Base-by-base conservation (phyloP, 176 grass and related monocot genomes). In the Canna indica region DNA sequence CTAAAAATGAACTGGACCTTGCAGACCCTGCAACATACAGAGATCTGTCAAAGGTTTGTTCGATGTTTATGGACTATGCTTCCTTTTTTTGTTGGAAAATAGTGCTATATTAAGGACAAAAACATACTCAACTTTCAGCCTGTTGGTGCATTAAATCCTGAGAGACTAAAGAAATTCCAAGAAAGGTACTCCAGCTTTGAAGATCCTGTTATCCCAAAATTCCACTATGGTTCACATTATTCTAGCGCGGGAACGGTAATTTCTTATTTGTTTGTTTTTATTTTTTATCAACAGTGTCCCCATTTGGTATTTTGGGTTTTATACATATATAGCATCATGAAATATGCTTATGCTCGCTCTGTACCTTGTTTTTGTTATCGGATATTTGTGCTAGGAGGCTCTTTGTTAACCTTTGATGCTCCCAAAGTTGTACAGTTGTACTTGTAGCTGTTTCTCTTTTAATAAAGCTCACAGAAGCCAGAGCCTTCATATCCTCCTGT, bases 191-290 rank as follows among this genome's bases (percentile, higher is more conserved):
- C 84, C 38, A 99, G 77, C 45, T 87, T 83, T 73, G 87, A 82
- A 46, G 94, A 99, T 90, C 94, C 94, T 75, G 67, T 83, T 46
- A 87, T 92, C 70, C 86, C 94, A 52, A 97, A 92, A 72, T 97
- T 90, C 80, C 94, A 97, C 59, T 97, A 97, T 50, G 50, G 80
- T 70, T 97, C 94, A 22, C 94, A 97, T 77, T 97, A 97, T 70
- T 97, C 94, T 57, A 90, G 78, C 90, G 83, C 80, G 24, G 94
- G 94, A 83, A 93, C 84, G 75, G 94, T 97, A 97, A 83, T 62
- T 64, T 53, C 38, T 76, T 78, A n/a, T 76, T 33, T 35, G 72
- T 70, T 22, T 38, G 36, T 66, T 17, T 38, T 66, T 66, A n/a
- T 66, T 39, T 15, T 16, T 33, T 33, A 10, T 68, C 17, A 20